Evolutionary conservation across 495 filamentous ascomycete genomes (phyloP).

Genomic region (Hyaloscypha bicolor): DNA sequence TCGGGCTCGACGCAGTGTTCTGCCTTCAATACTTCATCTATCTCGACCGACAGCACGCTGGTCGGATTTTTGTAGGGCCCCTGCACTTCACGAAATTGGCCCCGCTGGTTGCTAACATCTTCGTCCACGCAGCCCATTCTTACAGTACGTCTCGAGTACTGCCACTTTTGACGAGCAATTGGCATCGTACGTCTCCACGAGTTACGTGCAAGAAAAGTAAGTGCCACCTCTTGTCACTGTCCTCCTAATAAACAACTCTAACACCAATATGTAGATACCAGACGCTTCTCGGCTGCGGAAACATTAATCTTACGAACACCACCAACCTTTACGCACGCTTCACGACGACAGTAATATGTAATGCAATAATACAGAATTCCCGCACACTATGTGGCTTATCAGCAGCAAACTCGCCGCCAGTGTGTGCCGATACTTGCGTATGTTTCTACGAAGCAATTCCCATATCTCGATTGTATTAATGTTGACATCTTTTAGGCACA

Average conservation of each 20-base stretch:
- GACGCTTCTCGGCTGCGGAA: slow-evolving; percentile 76
- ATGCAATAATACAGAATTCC: slow-evolving; percentile 92
- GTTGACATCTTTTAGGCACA: slow-evolving; percentile 58
- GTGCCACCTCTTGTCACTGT: slow-evolving; percentile 30
- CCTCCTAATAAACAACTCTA: slow-evolving; percentile 20
- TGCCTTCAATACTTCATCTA: slow-evolving; percentile 79
- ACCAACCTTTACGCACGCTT: slow-evolving; percentile 89
- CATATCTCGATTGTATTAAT: slow-evolving; percentile 29
- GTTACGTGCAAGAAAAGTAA: slow-evolving; percentile 77
- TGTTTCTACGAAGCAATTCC: slow-evolving; percentile 31
- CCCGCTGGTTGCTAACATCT: not conserved
- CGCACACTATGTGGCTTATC: slow-evolving; percentile 69
- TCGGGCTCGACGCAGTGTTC: slow-evolving; percentile 76
- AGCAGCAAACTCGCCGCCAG: slow-evolving; percentile 62
- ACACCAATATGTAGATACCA: slow-evolving; percentile 60
- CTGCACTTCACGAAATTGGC: not conserved
- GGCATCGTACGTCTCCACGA: slow-evolving; percentile 69
- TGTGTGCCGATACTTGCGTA: slow-evolving; percentile 93
- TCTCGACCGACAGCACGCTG: slow-evolving; percentile 71
- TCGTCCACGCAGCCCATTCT: slow-evolving; percentile 69
- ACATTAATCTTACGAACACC: slow-evolving; percentile 78
- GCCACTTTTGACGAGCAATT: slow-evolving; percentile 78
- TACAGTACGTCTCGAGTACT: slow-evolving; percentile 76
- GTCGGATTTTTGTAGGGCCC: slow-evolving; percentile 74
- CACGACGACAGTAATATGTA: slow-evolving; percentile 91